Evolutionary conservation across 148 eudicot genomes (phyloP).

Genomic region (Hydrangea macrophylla): DNA sequence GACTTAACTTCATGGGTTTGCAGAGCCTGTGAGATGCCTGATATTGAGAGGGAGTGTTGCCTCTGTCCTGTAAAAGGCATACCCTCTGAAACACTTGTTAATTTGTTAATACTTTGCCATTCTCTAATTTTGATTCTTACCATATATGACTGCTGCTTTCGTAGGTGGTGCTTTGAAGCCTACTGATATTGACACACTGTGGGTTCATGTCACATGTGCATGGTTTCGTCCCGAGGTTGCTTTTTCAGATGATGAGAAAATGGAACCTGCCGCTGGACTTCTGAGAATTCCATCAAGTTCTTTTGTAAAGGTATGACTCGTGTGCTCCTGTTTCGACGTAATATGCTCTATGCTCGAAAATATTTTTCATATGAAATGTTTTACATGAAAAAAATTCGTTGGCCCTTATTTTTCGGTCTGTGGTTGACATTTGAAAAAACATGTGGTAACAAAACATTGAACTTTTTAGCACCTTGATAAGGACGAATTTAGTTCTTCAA

Average conservation of each 20-base stretch:
- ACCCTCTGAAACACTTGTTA: conserved; percentile 1
- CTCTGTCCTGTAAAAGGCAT: conserved; percentile 96
- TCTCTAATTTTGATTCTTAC: conserved; percentile 10
- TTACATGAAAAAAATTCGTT: too few relatives aligned
- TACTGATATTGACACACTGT: conserved; percentile 70
- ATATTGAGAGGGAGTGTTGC: conserved; percentile 71
- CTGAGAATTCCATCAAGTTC: conserved; percentile 56
- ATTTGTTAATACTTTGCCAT: background rate
- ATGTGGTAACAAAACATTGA: too few relatives aligned
- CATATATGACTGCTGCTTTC: conserved; percentile 19
- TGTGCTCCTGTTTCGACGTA: too few relatives aligned
- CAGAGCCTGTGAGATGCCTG: conserved; percentile 83
- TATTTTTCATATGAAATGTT: too few relatives aligned
- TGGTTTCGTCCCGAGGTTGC: conserved; percentile 96
- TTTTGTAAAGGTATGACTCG: conserved; percentile 75
- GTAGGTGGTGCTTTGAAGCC: conserved; percentile 98
- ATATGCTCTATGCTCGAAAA: too few relatives aligned
- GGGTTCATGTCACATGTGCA: conserved; percentile 99
- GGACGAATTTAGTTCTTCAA: too few relatives aligned
- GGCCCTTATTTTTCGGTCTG: too few relatives aligned
- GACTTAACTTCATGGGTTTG: conserved; percentile 95
- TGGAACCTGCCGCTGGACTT: conserved; percentile 95
- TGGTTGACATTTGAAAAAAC: too few relatives aligned
- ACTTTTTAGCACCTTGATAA: too few relatives aligned
- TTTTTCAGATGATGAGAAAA: conserved; percentile 58